phyloP scores from a whole-genome alignment of 1,139 yeast species.

The Geotrichum fermentans region DNA sequence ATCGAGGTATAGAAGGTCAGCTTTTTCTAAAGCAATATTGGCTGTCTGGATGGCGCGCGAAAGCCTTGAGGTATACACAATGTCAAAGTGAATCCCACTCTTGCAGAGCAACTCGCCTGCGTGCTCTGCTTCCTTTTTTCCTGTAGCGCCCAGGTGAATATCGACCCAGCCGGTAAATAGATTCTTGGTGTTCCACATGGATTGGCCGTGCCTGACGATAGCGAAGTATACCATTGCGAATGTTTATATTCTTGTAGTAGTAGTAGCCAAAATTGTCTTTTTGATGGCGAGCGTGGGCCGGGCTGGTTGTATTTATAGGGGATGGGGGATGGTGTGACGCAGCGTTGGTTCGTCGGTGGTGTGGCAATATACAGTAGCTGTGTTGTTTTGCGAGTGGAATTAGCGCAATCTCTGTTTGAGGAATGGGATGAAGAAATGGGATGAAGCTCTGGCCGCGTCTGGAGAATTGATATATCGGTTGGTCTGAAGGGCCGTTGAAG shows the following conservation, averaged over 20 bases:
- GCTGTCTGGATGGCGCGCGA: constrained; percentile 98
- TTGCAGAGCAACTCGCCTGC: constrained; percentile 93
- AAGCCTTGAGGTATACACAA: constrained; percentile 85
- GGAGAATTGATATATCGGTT: too few relatives aligned
- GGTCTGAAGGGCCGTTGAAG: too few relatives aligned
- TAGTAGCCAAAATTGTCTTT: too few relatives aligned
- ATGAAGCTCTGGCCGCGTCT: too few relatives aligned
- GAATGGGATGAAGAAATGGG: too few relatives aligned
- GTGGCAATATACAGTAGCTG: too few relatives aligned
- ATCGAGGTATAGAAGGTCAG: constrained; percentile 88
- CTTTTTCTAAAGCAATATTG: constrained; percentile 82
- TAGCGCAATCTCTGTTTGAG: too few relatives aligned
- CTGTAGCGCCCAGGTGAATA: constrained; percentile 76
- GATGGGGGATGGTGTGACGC: too few relatives aligned
- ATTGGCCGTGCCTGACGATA: constrained; percentile 84
- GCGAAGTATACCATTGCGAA: constrained; percentile 31
- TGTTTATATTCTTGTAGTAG: too few relatives aligned
- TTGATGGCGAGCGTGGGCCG: too few relatives aligned
- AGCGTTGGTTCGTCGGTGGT: not conserved
- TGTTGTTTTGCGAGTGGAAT: too few relatives aligned
- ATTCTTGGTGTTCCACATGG: constrained; percentile 98
- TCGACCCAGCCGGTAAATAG: constrained; percentile 99
- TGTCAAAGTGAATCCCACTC: constrained; percentile 77
- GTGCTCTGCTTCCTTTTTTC: constrained; percentile 83
- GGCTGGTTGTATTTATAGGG: too few relatives aligned